Evolutionary conservation across 2,329 filamentous ascomycete genomes (phyloP), one percentile per base, ranked within the genome.

Genomic region (Dothideomycetidae sp.): DNA sequence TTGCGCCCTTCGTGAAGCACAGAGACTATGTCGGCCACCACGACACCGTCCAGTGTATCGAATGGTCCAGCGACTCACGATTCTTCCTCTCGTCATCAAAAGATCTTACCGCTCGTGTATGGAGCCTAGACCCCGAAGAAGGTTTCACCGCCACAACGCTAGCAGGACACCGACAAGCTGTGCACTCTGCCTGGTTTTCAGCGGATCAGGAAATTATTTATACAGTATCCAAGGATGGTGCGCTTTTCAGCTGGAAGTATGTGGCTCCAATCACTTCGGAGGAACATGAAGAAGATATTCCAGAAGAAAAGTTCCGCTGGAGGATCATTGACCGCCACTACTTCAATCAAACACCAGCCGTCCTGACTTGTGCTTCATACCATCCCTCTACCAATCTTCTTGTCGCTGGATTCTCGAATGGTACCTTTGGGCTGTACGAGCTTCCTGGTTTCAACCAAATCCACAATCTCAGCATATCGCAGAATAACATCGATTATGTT

Each of bases 181-280:
- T 98, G 3, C 70, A 92, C 38, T 83, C 80, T n/a, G 86, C 86
- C n/a, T 98, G 85, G 76, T 98, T 98, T 55, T 92, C 86, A 1
- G 77, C 80, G 44, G 78, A 93, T 49, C 90, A 98, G 55, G 92
- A 98, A 61, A 83, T 75, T 30, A 93, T 98, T 37, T 98, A 90
- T 56, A 96, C 90, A 0, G 75, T 93, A 46, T 94, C 88, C 60
- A 92, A 92, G 57, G 92, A 98, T 57, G 92, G 90, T n/a, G 86
- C 90, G 2, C 70, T 96, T 1, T 96, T 96, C 52, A 73, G 81
- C 46, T 98, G 90, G 90, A 77, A 82, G 53, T 98, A 90, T 58
- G 71, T 75, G 39, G 54, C 71, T 40, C 66, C 75, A 52, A 64
- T 73, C 53, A 61, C 72, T 60, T 57, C 67, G 53, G 56, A 69